phyloP scores from a whole-genome alignment of 78 protist genomes.

The Guillardia theta region DNA sequence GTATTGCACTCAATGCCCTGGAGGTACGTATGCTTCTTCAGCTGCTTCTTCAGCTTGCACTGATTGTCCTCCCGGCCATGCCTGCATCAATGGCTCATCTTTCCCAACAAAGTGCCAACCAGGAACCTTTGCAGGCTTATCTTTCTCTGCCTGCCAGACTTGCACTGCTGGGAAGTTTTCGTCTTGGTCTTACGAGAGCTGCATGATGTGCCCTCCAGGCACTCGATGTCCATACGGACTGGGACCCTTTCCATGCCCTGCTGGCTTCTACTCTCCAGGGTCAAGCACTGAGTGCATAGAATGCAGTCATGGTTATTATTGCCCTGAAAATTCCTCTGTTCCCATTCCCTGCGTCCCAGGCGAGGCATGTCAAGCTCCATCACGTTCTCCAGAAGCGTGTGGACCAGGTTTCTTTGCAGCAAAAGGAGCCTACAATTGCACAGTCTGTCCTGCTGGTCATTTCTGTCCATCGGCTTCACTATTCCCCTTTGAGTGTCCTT shows the following conservation, averaged over 20 bases:
- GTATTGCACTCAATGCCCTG: too few relatives aligned
- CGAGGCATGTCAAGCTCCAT: neutral
- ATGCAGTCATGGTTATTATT: neutral
- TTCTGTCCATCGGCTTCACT: too few relatives aligned
- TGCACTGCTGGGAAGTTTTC: neutral
- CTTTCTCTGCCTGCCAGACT: neutral
- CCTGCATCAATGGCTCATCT: too few relatives aligned
- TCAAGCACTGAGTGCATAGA: neutral
- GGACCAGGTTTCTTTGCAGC: too few relatives aligned
- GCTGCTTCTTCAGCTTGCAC: too few relatives aligned
- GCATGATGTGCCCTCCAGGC: neutral
- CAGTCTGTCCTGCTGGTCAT: neutral
- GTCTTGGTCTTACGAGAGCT: neutral
- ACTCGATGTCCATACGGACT: neutral
- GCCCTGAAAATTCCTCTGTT: neutral
- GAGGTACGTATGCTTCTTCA: too few relatives aligned
- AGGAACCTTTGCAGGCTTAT: neutral
- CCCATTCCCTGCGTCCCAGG: neutral
- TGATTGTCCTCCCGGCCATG: too few relatives aligned
- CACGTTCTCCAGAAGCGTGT: too few relatives aligned
- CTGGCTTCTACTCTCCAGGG: neutral
- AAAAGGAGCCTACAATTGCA: too few relatives aligned
- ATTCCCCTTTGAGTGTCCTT: too few relatives aligned
- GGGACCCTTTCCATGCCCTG: constrained; percentile 12
- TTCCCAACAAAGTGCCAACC: too few relatives aligned